These are phyloP conservation scores for Solanum sparsipilum DNA, from an alignment of 257 asterid genomes.

Conservation along the genomic window DNA sequence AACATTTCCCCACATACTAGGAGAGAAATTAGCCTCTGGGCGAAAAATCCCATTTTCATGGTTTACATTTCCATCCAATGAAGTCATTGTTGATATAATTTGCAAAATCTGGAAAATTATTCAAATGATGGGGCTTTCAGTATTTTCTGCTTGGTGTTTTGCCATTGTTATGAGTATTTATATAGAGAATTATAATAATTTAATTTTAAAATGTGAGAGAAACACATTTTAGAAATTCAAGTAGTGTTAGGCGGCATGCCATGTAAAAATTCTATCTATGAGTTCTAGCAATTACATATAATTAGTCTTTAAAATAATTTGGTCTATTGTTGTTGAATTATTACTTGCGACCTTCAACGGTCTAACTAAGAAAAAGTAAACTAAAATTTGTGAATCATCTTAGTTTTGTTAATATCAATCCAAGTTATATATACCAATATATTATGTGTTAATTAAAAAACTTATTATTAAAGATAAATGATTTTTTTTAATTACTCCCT, in stretches of 20 bases:
- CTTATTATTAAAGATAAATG: not conserved
- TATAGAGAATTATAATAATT: not conserved
- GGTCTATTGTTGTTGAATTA: too few relatives aligned
- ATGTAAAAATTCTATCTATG: not conserved
- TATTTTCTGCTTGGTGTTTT: not conserved
- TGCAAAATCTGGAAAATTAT: not conserved
- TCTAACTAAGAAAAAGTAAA: not conserved
- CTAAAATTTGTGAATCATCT: not conserved
- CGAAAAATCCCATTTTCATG: not conserved
- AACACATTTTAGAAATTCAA: not conserved
- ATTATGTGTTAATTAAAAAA: not conserved
- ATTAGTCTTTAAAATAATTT: too few relatives aligned
- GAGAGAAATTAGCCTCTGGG: not conserved
- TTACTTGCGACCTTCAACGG: not conserved
- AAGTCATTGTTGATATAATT: not conserved
- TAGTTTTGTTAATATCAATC: not conserved
- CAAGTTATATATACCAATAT: not conserved
- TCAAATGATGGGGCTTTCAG: not conserved
- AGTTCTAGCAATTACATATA: not conserved
- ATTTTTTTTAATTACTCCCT: not conserved
- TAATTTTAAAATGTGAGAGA: not conserved
- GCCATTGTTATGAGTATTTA: not conserved
- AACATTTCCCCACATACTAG: not conserved
- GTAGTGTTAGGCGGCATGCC: not conserved
- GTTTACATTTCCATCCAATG: not conserved